Base-by-base conservation (phyloP, 768 basidiomycete species). In the Sistotremastrum suecicum region DNA sequence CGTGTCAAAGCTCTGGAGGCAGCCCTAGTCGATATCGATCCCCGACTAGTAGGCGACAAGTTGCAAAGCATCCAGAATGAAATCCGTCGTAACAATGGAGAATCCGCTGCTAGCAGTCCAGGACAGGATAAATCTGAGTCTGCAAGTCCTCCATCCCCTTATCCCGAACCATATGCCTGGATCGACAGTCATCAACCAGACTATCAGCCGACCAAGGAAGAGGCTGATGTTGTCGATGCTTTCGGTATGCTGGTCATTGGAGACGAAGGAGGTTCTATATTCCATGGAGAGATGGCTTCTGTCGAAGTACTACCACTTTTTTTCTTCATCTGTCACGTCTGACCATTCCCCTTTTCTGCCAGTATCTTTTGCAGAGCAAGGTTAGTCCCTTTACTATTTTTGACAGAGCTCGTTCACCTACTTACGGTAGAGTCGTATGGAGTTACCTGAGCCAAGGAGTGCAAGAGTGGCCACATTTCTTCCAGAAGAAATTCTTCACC, bases 191-290 rank as follows among this genome's bases (percentile, higher is more conserved):
- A 6, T 47, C 54, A 12, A 51, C 50, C 41, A 44, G 61, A 6
- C 37, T 48, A 34, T 32, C 48, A 41, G 39, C 38, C 42, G 0
- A 39, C 32, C 33, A 51, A 63, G 10, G 60, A 61, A 36, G 32
- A 56, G 33, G 53, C 52, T 11, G 49, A 51, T 2, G 55, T 68
- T 20, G 60, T 67, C 8, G 64, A 66, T 34, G 60, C 60, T 29
- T 57, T 74, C 37, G 73, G 74, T 28, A 69, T 72, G 5, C 63
- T 76, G 7, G 63, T 72, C 0, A 67, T 76, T 34, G 69, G 69
- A 36, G 42, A 59, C 5, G 64, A 73, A 43, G 74, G 72, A n/a
- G 66, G 69, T 42, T 58, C 66, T 1, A 66, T 62, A 47, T 75
- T 74, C 55, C 68, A 70, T 50, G 73, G 74, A 8, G 69, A 66